Evolutionary conservation across 768 basidiomycete species (phyloP).

Genomic region (Mycena haematopus): DNA sequence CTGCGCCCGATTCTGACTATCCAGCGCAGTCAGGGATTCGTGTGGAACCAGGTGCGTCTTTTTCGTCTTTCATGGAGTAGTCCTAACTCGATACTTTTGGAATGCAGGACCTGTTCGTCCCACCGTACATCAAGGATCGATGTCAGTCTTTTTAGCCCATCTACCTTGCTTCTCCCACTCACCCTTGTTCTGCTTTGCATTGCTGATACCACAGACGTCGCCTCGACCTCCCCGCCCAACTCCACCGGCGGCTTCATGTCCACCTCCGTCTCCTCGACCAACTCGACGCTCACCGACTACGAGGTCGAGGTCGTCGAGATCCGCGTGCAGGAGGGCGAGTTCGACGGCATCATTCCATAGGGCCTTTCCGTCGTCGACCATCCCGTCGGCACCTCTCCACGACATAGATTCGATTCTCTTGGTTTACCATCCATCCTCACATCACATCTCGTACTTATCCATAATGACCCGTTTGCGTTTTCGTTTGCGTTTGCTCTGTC

Average conservation of each 20-base stretch:
- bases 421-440: too few species aligned
- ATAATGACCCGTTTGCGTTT: too few species aligned
- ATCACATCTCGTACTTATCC: too few species aligned
- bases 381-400: too few species aligned
- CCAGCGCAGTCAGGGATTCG: constrained; percentile 86
- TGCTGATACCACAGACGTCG: constrained; percentile 40
- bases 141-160: background rate
- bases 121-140: constrained; percentile 70
- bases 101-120: constrained; percentile 80
- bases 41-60: constrained; percentile 83
- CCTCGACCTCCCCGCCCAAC: constrained; percentile 76
- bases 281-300: constrained; percentile 72
- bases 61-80: background rate
- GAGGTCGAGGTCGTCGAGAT: constrained; percentile 91
- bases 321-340: constrained; percentile 78
- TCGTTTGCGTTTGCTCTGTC: too few species aligned
- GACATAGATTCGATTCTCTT: too few species aligned
- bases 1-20: constrained; percentile 87
- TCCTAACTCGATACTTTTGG: too few species aligned
- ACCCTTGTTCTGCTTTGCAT: too few species aligned
- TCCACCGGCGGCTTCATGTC: constrained; percentile 71
- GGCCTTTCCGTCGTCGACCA: too few species aligned
- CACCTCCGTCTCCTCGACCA: constrained; percentile 70
- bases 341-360: background rate
- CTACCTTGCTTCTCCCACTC: too few species aligned